These are phyloP conservation scores for Boletus coccyginus DNA, from an alignment of 768 basidiomycete genomes.

Conservation along the genomic window DNA sequence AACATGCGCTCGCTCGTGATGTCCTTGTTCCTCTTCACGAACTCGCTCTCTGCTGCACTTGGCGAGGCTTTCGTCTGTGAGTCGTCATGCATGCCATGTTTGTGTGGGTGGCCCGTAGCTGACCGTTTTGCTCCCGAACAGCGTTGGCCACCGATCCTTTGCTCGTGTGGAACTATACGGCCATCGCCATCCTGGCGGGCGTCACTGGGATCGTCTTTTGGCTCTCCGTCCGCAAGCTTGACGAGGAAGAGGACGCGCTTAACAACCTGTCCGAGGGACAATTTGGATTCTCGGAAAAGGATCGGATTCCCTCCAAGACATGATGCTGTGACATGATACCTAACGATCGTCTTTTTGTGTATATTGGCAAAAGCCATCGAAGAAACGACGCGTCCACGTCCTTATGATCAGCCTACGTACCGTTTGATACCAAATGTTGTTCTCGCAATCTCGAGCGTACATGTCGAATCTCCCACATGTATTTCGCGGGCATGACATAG, in stretches of 20 bases:
- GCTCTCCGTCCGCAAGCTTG: slow-evolving; percentile 52
- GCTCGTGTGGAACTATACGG: slow-evolving; percentile 72
- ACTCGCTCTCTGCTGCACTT: slow-evolving; percentile 57
- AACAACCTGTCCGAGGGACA: slow-evolving; percentile 50
- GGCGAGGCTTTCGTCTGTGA: slow-evolving; percentile 71
- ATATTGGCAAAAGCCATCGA: neutral
- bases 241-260: slow-evolving; percentile 59
- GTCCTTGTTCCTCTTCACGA: slow-evolving; percentile 60
- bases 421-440: neutral
- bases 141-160: slow-evolving; percentile 69
- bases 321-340: neutral
- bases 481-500: slow-evolving; percentile 18
- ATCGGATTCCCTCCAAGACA: neutral
- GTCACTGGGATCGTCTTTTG: slow-evolving; percentile 54
- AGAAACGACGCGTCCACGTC: neutral
- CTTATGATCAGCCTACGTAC: neutral
- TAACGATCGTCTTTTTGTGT: neutral
- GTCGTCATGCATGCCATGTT: slow-evolving; percentile 23
- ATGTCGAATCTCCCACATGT: neutral
- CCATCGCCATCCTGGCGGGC: slow-evolving; percentile 54
- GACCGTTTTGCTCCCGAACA: slow-evolving; percentile 14
- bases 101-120: neutral
- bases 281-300: slow-evolving; percentile 16
- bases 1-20: slow-evolving; percentile 89
- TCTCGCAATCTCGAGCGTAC: neutral